phyloP scores from a whole-genome alignment of 2,329 filamentous ascomycete genomes.

The Apiospora rasikravindrae region DNA sequence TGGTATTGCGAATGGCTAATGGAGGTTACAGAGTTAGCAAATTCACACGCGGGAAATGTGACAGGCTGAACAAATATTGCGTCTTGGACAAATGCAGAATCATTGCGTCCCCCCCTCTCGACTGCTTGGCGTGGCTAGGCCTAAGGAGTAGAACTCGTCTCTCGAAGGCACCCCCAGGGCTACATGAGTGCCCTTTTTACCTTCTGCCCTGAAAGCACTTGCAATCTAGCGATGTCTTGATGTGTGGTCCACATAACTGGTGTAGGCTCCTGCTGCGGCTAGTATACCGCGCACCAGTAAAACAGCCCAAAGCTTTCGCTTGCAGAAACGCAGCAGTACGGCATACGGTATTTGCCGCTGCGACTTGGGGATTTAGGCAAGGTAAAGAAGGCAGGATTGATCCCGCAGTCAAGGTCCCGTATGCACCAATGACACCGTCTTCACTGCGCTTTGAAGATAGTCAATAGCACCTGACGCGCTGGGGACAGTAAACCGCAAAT shows the following conservation, averaged over 20 bases:
- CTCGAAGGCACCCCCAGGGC: not conserved
- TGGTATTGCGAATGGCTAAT: conserved; percentile 91
- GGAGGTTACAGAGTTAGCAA: not conserved
- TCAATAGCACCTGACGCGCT: not conserved
- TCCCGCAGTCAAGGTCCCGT: not conserved
- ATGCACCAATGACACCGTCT: not conserved
- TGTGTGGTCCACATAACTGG: not conserved
- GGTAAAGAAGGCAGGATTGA: not conserved
- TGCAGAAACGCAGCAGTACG: not conserved
- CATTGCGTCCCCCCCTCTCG: not conserved
- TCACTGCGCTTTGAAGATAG: not conserved
- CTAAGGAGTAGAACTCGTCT: not conserved
- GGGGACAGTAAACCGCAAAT: not conserved
- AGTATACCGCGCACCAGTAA: not conserved
- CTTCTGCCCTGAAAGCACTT: not conserved
- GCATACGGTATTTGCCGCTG: not conserved
- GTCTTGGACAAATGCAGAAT: not conserved
- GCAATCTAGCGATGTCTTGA: not conserved
- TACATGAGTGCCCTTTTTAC: not conserved
- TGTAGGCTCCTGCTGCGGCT: not conserved
- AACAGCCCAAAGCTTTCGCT: not conserved
- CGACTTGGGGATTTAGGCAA: not conserved
- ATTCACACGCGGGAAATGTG: not conserved
- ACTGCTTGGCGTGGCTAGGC: not conserved
- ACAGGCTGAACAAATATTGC: not conserved